Percentiles rank a stretch among this genome's conserved stretches.
Evolutionary conservation across 1,284 basidiomycete species (phyloP).

Genomic region (Fomitopsis pinicola): DNA sequence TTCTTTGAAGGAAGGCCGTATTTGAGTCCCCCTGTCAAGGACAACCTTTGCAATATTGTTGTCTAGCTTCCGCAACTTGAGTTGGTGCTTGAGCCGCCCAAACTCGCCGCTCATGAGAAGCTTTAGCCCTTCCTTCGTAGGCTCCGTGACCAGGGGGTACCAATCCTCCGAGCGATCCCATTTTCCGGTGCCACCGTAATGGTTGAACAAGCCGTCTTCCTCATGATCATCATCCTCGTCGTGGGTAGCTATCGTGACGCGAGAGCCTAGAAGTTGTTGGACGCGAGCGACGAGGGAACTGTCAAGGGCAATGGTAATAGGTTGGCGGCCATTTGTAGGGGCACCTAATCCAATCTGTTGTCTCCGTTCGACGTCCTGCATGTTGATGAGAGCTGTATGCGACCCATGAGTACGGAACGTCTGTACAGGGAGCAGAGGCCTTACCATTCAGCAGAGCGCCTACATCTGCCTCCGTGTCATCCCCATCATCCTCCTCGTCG

Average conservation of each 20-base stretch:
- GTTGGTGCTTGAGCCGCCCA: conserved; percentile 59
- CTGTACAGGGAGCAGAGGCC: not conserved
- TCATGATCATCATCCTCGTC: conserved; percentile 18
- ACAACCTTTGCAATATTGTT: conserved; percentile 48
- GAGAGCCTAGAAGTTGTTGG: not conserved
- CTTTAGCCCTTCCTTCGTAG: conserved; percentile 66
- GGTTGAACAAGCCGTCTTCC: conserved; percentile 33
- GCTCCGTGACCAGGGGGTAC: conserved; percentile 46
- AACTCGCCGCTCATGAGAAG: conserved; percentile 85
- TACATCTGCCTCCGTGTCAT: conserved; percentile 2
- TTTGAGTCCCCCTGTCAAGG: conserved; percentile 34
- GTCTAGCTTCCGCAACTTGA: conserved; percentile 28
- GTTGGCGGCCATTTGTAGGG: not conserved
- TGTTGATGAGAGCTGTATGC: not conserved
- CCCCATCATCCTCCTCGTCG: conserved; percentile 9
- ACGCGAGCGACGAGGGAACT: not conserved
- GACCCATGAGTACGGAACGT: not conserved
- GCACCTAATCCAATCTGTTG: not conserved
- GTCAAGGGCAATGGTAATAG: not conserved
- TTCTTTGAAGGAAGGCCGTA: conserved; percentile 44
- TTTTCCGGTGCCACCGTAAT: conserved; percentile 29
- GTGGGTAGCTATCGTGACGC: not conserved
- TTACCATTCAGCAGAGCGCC: not conserved
- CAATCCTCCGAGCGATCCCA: conserved; percentile 27
- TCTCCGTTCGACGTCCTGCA: not conserved